Conservation (phyloP, 148 eudicot species). For the Suaeda aralocaspica region DNA sequence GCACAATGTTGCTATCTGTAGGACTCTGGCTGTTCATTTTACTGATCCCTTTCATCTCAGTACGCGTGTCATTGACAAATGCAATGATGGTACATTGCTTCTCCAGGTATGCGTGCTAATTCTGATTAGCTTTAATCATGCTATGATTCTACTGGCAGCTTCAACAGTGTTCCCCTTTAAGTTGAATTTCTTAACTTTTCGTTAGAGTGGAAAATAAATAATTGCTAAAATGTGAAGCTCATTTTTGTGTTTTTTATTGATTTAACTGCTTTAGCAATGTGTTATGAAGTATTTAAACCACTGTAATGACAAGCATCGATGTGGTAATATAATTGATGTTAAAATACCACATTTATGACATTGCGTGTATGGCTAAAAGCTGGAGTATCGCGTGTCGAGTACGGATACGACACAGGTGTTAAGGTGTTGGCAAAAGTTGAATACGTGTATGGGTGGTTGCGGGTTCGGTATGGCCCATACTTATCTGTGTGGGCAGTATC, state of each 20-base stretch:
- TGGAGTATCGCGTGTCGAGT: no score
- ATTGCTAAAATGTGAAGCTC: neutral
- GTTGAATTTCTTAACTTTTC: neutral
- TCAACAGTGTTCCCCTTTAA: neutral
- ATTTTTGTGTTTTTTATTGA: neutral
- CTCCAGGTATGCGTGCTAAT: constrained; percentile 62
- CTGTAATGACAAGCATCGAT: neutral
- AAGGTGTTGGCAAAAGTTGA: no score
- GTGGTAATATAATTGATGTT: no score
- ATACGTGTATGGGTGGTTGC: no score
- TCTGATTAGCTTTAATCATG: neutral
- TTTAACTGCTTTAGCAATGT: neutral
- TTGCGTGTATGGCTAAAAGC: no score
- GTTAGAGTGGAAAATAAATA: no score
- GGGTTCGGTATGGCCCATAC: no score
- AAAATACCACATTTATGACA: no score
- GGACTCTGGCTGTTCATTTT: constrained; percentile 94
- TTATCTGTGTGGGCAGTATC: no score
- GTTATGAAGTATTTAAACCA: no score
- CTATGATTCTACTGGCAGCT: neutral
- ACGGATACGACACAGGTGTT: no score
- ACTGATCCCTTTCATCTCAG: constrained; percentile 86
- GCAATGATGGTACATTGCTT: constrained; percentile 88
- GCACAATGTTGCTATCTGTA: constrained; percentile 25
- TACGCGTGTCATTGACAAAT: constrained; percentile 82